phyloP scores from a whole-genome alignment of 2,329 filamentous ascomycete genomes.

The Fusarium denticulatum region DNA sequence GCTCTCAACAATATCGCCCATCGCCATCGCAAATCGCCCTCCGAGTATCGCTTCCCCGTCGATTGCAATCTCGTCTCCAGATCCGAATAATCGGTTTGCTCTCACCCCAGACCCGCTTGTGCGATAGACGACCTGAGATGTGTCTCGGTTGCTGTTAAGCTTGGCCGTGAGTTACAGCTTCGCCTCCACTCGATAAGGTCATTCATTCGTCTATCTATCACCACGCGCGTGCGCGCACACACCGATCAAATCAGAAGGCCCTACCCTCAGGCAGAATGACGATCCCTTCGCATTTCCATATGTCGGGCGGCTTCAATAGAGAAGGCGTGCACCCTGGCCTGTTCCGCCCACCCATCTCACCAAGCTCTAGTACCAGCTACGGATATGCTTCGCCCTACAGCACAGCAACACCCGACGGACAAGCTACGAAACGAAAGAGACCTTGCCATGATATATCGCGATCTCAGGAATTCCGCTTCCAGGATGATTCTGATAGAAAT shows the following conservation, averaged over 20 bases:
- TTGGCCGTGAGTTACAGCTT: constrained; percentile 20
- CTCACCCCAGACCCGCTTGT: constrained; percentile 31
- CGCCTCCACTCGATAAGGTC: constrained; percentile 13
- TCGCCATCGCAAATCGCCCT: constrained; percentile 2
- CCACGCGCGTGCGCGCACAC: neutral
- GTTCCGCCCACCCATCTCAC: constrained; percentile 58
- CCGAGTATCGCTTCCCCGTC: neutral
- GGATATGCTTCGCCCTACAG: constrained; percentile 43
- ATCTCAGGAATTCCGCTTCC: constrained; percentile 36
- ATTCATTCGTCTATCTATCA: constrained; percentile 5
- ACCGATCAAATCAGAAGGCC: constrained; percentile 9
- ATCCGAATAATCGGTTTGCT: constrained; percentile 8
- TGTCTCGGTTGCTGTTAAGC: constrained; percentile 43
- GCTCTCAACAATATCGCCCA: neutral
- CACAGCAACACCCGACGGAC: constrained; percentile 35
- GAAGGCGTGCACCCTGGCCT: constrained; percentile 57
- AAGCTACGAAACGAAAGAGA: constrained; percentile 59
- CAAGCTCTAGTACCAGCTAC: constrained; percentile 53
- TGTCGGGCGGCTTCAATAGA: constrained; percentile 49
- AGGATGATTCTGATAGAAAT: constrained; percentile 32
- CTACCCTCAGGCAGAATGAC: constrained; percentile 37
- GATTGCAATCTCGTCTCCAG: constrained; percentile 11
- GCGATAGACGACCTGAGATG: constrained; percentile 32
- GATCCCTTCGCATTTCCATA: constrained; percentile 47
- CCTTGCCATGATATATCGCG: constrained; percentile 45